Base-by-base conservation (phyloP, 176 grass and related monocot genomes). In the Carex cristatella region DNA sequence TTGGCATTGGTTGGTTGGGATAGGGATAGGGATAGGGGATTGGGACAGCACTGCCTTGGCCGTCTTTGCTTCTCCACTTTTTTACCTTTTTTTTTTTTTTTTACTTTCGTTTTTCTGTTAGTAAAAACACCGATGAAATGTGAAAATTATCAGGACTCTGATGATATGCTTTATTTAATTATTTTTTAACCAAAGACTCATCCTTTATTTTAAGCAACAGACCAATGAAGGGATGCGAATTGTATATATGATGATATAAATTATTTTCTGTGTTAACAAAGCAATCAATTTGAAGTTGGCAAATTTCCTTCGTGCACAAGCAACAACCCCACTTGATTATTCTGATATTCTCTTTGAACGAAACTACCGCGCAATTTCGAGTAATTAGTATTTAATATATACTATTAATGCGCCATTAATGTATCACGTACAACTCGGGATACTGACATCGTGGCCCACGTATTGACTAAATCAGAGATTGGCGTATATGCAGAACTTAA, bases 161-260 rank as follows among this genome's bases (percentile, higher is more conserved):
- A 35, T 78, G 23, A 78, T 78, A 51, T 28, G 14, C 57, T 30
- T 78, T 31, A 77, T 77, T 77, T 77, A 76, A 76, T 74, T 78
- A 54, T 33, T 33, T 78, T 78, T 16, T 78, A 9, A 57, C 19
- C 4, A 33, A 77, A 77, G 49, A 15, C 48, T 77, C 4, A 8
- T 72, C 38, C 5, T 40, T 40, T 32, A 38, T 14, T 40, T 38
- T 69, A 16, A 69, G 14, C 48, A 49, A 49, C 48, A 49, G 30
- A 35, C 10, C 11, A 35, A 66, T 0, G 1, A 66, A 66, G 0
- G 8, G 10, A 32, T 32, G 27, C 46, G 8, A 33, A 35, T 5
- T 31, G 10, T 37, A 37, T 67, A 69, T 69, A 5, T 15, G 1
- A 40, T 42, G 67, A 69, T 16, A 6, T 18, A 5, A 19, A 10